phyloP scores from a whole-genome alignment of 2,329 filamentous ascomycete species.

The Aspergillus aculeatinus region DNA sequence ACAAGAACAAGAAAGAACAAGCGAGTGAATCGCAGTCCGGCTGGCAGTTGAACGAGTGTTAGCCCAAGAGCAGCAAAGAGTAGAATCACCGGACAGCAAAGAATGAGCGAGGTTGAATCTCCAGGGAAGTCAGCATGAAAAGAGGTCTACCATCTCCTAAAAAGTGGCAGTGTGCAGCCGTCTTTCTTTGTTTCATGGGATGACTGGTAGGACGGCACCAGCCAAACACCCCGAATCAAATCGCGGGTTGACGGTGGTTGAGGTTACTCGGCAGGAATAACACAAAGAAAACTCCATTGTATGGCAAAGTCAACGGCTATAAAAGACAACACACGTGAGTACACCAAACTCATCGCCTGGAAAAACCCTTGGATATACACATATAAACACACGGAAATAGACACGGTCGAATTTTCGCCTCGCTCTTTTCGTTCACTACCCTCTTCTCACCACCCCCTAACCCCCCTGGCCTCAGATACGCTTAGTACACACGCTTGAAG shows the following conservation, averaged over 20 bases:
- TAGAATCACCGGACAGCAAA: not conserved
- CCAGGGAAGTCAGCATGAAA: not conserved
- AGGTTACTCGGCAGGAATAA: constrained; percentile 6
- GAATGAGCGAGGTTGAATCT: not conserved
- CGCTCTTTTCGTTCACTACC: constrained; percentile 29
- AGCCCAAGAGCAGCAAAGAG: not conserved
- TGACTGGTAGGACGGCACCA: not conserved
- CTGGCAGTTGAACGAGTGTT: not conserved
- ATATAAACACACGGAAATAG: constrained; percentile 35
- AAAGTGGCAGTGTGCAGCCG: not conserved
- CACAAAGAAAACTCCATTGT: constrained; percentile 30
- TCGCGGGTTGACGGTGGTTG: not conserved
- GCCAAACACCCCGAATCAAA: not conserved
- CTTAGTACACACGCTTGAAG: constrained; percentile 70
- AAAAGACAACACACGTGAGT: constrained; percentile 30
- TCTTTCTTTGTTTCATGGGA: not conserved
- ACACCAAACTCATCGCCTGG: constrained; percentile 38
- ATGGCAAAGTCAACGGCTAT: constrained; percentile 26
- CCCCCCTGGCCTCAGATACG: constrained; percentile 3
- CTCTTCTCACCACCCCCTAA: constrained; percentile 9
- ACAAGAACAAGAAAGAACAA: not conserved
- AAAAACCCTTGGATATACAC: constrained; percentile 42
- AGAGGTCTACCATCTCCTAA: not conserved
- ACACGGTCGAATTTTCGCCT: constrained; percentile 32
- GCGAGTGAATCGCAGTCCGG: not conserved